Base-by-base conservation (phyloP, 768 basidiomycete species). In the Asterophora lycoperdoides region DNA sequence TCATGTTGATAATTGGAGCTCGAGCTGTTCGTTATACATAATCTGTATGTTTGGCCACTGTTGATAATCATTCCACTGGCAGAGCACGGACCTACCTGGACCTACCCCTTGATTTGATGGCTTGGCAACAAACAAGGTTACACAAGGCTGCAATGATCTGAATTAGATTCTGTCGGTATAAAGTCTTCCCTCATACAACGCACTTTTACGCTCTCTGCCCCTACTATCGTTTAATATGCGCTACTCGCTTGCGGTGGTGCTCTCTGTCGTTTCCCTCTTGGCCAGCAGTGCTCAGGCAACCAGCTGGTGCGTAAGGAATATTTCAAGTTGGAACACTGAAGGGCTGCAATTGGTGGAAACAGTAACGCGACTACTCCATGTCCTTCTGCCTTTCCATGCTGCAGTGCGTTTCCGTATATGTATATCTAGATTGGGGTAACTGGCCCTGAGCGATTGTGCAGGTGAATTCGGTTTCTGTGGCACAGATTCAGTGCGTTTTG, bases 401-500 rank as follows among this genome's bases (percentile, higher is more conserved):
- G 78, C 64, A 79, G 77, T 78, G 61, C 20, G 76, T 69, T 23
- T 23, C 35, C 49, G 14, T 32, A 30, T 34, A 29, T 45, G 11
- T 15, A 20, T 14, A n/a, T 19, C 10, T 5, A 28, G 19, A 46
- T 9, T 6, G 20, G 11, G 5, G 41, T 40, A 10, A 30, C 26
- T 39, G 11, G 18, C 17, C 4, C 39, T 35, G 43, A 46, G 33
- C 32, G 45, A 11, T 28, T 41, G 15, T 29, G 17, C 56, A 77
- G 75, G 75, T 60, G 75, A 79, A 72, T 80, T 67, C 49, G 78
- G 79, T 3, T 80, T 74, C 54, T 80, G 78, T 54, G 77, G 78
- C 17, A 67, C 62, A 32, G 72, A 64, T 39, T 58, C 63, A 37
- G 78, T 79, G 60, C 40, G 74, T 62, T 26, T 19, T 44, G 42